These are phyloP conservation scores for Coprinopsis marcescibilis DNA, from an alignment of 768 basidiomycete species.

Conservation along the genomic window DNA sequence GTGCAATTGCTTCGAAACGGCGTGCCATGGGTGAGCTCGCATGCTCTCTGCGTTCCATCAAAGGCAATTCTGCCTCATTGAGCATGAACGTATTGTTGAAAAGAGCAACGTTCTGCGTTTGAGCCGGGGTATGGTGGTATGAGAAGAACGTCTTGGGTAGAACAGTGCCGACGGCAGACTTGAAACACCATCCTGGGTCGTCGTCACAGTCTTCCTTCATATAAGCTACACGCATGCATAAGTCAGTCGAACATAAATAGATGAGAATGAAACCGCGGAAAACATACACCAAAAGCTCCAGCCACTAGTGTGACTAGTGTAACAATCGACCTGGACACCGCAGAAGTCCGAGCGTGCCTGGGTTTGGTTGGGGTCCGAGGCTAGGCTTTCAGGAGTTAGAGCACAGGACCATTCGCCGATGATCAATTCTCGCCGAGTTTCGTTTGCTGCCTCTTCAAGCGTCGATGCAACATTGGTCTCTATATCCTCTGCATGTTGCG, in stretches of 20 bases:
- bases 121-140: slow-evolving; percentile 24
- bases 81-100: slow-evolving; percentile 11
- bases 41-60: background rate
- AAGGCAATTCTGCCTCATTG: slow-evolving; percentile 5
- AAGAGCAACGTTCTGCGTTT: slow-evolving; percentile 9
- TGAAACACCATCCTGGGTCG: slow-evolving; percentile 70
- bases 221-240: slow-evolving; percentile 36
- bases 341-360: slow-evolving; percentile 48
- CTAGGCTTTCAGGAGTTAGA: slow-evolving; percentile 55
- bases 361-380: slow-evolving; percentile 36
- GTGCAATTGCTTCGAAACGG: slow-evolving; percentile 8
- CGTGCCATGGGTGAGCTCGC: background rate
- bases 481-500: slow-evolving; percentile 52
- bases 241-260: background rate
- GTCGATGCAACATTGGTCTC: slow-evolving; percentile 30
- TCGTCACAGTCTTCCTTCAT: slow-evolving; percentile 53
- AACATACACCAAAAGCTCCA: slow-evolving; percentile 70
- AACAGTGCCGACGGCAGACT: slow-evolving; percentile 45
- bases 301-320: slow-evolving; percentile 49
- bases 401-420: slow-evolving; percentile 84
- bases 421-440: slow-evolving; percentile 46
- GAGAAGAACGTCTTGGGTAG: slow-evolving; percentile 57
- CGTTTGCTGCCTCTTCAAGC: slow-evolving; percentile 19
- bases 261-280: background rate
- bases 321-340: slow-evolving; percentile 51